These are phyloP conservation scores for Schoenoplectus triqueter DNA, from an alignment of 202 grass and related monocot species.

Conservation along the genomic window DNA sequence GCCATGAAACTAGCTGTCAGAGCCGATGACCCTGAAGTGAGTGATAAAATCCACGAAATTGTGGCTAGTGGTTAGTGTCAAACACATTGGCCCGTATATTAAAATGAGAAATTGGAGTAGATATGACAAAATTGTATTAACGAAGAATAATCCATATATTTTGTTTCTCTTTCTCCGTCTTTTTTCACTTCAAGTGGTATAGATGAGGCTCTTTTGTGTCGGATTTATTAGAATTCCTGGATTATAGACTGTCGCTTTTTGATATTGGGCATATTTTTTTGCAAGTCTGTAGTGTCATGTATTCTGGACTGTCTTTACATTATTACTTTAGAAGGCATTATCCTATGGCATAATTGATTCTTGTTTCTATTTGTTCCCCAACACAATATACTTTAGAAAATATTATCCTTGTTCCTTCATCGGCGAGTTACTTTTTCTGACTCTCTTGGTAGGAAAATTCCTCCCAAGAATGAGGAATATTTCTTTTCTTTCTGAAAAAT, in stretches of 20 bases:
- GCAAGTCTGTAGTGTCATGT: constrained; percentile 24
- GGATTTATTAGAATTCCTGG: constrained; percentile 25
- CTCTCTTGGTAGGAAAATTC: too few relatives aligned
- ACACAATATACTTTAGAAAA: too few relatives aligned
- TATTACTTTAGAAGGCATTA: not conserved
- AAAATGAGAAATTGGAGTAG: constrained; percentile 24
- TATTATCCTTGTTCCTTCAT: too few relatives aligned
- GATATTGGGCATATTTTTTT: constrained; percentile 23
- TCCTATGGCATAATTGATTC: not conserved
- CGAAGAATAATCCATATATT: constrained; percentile 36
- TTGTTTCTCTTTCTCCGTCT: not conserved
- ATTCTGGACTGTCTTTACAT: not conserved
- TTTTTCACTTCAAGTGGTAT: constrained; percentile 36
- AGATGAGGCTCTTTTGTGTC: constrained; percentile 11
- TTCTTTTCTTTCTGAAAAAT: too few relatives aligned
- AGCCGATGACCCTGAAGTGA: constrained; percentile 81
- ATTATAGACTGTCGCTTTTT: constrained; percentile 24
- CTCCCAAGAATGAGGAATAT: too few relatives aligned
- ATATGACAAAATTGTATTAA: constrained; percentile 29
- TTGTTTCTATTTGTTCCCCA: not conserved
- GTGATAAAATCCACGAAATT: constrained; percentile 93
- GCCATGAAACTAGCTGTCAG: constrained; percentile 97
- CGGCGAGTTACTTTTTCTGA: too few relatives aligned
- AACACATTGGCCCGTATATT: not conserved
- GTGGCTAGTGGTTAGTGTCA: constrained; percentile 71